A percentile compares a stretch with the other conserved stretches of the same genome.
Conservation (phyloP, 73 alveolate species). For the Symbiodinium natans region DNA sequence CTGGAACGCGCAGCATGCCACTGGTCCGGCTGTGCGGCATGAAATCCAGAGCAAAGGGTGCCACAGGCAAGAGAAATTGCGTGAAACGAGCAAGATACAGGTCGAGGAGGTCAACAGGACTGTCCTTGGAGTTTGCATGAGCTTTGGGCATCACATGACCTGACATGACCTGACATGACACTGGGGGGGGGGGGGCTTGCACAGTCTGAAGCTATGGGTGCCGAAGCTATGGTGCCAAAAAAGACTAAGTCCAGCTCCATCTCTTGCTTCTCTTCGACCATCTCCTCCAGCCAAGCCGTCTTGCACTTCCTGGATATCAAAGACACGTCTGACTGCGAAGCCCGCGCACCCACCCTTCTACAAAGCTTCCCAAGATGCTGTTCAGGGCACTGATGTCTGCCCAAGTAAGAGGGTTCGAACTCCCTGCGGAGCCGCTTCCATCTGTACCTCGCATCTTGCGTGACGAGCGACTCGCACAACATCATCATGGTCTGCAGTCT, state of each 20-base stretch:
- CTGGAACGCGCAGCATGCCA: conserved; percentile 66
- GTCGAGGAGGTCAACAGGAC: conserved; percentile 53
- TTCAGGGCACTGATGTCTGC: conserved; percentile 35
- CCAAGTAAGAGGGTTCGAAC: conserved; percentile 66
- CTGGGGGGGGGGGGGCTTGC: no score
- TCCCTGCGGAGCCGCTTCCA: conserved; percentile 90
- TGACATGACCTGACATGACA: neutral
- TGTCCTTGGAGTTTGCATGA: neutral
- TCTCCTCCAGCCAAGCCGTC: conserved; percentile 86
- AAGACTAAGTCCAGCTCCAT: neutral
- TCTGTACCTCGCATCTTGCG: neutral
- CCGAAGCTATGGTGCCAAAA: neutral
- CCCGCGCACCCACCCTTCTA: neutral
- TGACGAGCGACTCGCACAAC: neutral
- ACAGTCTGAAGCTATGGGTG: no score
- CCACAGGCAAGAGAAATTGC: conserved; percentile 63
- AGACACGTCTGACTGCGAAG: neutral
- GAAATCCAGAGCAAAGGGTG: conserved; percentile 67
- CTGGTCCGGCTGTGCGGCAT: conserved; percentile 80
- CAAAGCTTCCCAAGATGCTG: neutral
- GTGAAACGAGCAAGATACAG: conserved; percentile 46
- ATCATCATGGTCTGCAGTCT: neutral
- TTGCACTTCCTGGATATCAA: conserved; percentile 73
- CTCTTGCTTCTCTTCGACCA: conserved; percentile 74
- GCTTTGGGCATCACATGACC: neutral